A percentile compares a stretch with the other conserved stretches of the same genome.
These are phyloP conservation scores for Oryza australiensis DNA, from an alignment of 176 grass and related monocot species.

Conservation along the genomic window DNA sequence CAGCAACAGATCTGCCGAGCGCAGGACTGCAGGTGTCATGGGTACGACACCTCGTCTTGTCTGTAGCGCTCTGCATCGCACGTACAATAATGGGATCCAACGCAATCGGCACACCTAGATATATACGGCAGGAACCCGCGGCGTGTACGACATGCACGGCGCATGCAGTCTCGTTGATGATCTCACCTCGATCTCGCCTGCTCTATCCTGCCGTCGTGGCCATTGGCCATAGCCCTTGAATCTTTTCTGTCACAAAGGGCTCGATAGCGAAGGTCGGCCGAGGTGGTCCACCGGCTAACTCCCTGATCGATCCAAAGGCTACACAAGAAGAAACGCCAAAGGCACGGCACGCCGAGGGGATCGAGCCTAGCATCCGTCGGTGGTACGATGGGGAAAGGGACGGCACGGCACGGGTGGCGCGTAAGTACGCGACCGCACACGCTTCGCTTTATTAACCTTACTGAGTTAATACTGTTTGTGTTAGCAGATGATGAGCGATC, in stretches of 20 bases:
- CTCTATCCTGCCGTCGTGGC: neutral
- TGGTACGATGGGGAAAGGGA: slow-evolving; percentile 11
- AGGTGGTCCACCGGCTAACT: neutral
- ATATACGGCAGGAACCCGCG: too few relatives aligned
- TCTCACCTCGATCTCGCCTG: neutral
- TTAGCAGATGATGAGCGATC: neutral
- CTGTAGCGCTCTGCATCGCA: neutral
- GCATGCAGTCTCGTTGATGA: neutral
- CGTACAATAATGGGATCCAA: neutral
- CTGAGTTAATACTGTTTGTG: neutral
- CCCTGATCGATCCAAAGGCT: neutral
- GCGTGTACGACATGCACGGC: neutral
- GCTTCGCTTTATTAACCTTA: neutral
- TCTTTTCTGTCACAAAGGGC: neutral
- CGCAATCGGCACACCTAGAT: neutral
- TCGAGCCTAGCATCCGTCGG: neutral
- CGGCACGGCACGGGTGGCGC: slow-evolving; percentile 19
- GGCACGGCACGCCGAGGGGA: neutral
- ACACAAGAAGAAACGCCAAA: neutral
- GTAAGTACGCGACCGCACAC: neutral
- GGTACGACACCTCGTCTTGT: neutral
- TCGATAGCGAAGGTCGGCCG: neutral
- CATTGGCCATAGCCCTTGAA: neutral
- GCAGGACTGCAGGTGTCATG: neutral
- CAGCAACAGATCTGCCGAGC: neutral